Evolutionary conservation across 1,139 yeast genomes (phyloP), one percentile per base, ranked within the genome.

Genomic region (Geotrichum bryndzae): DNA sequence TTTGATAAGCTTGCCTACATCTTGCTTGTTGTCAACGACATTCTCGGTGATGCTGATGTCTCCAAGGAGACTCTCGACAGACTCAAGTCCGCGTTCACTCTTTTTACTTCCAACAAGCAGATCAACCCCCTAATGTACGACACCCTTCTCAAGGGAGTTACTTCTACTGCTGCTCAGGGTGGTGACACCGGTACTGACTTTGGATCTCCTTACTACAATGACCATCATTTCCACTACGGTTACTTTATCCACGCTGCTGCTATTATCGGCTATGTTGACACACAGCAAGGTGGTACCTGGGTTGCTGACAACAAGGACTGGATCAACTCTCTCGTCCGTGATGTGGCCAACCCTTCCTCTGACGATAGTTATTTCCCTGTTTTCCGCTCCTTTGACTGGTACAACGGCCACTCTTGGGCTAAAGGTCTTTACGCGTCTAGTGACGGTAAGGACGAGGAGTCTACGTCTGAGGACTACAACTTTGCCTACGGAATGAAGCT

Each of bases 401-500:
- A 76, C 73, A 80, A 79, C 54, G 95, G 95, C 25, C 94, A 88
- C 70, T 86, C 91, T 5, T 87, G 91, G 90, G 92, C 94, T 3
- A 82, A 83, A 66, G 94, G 95, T n/a, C 76, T 87, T 63, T 84
- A 82, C 68, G 80, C 80, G 45, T 77, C 84, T 65, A 86, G 84
- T 33, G 92, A 87, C 70, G 92, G 94, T 61, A 84, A 84, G 67
- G 86, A 88, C 68, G 87, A 88, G 74, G 94, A 88, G 72, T 85
- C 90, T 0, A 79, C 88, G 7, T 84, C 90, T 15, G 94, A 88
- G 71, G 92, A 87, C 71, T 71, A 70, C 59, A 87, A 87, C 72
- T 85, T 85, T 69, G 82, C 87, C 3, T 87, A 86, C 72, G 91
- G 86, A 61, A 83, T 87, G 84, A 86, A 86, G 70, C 76, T 86